Percentiles rank a stretch among this genome's conserved stretches.
Conservation (phyloP, 805 yeast genomes). For the Spathaspora arborariae region DNA sequence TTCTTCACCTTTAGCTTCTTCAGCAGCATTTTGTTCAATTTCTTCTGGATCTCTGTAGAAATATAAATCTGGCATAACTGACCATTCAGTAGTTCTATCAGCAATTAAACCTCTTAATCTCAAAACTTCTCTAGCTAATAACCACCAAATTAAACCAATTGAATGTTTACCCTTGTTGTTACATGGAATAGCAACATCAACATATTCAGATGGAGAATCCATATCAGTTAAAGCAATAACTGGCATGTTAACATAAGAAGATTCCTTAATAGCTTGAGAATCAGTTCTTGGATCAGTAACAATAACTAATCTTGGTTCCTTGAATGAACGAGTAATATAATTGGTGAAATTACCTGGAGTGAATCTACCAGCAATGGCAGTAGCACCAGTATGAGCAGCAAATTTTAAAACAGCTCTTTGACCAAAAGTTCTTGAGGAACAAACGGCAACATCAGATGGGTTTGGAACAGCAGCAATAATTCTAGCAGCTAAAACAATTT, state of each 20-base stretch:
- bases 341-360: conserved; percentile 99
- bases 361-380: conserved; percentile 99
- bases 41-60: conserved; percentile 99
- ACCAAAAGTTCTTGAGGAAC: conserved; percentile 98
- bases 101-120: conserved; percentile 97
- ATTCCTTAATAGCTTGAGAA: conserved; percentile 99
- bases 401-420: conserved; percentile 99
- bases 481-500: conserved; percentile 99
- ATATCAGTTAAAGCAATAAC: conserved; percentile 98
- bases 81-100: conserved; percentile 96
- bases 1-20: conserved; percentile 49
- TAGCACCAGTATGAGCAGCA: conserved; percentile 99
- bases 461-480: conserved; percentile 99
- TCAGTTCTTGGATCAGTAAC: conserved; percentile 99
- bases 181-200: conserved; percentile 99
- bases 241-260: conserved; percentile 99
- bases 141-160: conserved; percentile 99
- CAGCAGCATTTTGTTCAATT: conserved; percentile 75
- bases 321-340: conserved; percentile 99
- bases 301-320: conserved; percentile 99
- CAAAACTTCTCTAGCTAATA: conserved; percentile 97
- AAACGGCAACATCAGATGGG: conserved; percentile 97
- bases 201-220: conserved; percentile 98
- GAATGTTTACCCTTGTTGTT: conserved; percentile 99
- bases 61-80: conserved; percentile 99